Percentiles rank a stretch among this genome's conserved stretches.
Conservation (phyloP, 768 basidiomycete species). For the Coprinopsis marcescibilis region DNA sequence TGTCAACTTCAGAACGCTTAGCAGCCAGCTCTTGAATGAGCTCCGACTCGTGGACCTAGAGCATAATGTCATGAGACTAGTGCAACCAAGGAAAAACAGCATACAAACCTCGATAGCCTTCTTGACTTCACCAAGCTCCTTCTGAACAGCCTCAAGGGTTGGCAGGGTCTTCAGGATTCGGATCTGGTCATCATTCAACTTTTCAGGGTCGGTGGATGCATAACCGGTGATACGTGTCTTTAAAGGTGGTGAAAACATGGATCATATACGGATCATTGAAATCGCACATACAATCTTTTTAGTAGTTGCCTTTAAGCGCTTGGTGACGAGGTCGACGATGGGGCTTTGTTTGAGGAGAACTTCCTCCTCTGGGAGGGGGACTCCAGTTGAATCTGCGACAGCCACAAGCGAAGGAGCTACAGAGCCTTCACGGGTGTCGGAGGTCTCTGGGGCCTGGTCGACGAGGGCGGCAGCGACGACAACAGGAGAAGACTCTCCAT, state of each 20-base stretch:
- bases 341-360: conserved; percentile 53
- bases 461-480: conserved; percentile 40
- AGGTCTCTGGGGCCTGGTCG: conserved; percentile 45
- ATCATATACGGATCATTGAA: conserved; percentile 10
- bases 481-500: conserved; percentile 41
- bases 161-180: conserved; percentile 68
- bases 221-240: conserved; percentile 74
- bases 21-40: conserved; percentile 46
- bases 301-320: conserved; percentile 66
- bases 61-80: conserved; percentile 8
- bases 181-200: conserved; percentile 86
- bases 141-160: conserved; percentile 68
- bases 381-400: conserved; percentile 33
- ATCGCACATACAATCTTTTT: conserved; percentile 73
- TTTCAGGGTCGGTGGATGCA: conserved; percentile 56
- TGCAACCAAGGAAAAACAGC: not conserved
- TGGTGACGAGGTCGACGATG: conserved; percentile 71
- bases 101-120: conserved; percentile 72
- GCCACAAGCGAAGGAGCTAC: conserved; percentile 42
- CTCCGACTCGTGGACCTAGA: conserved; percentile 61
- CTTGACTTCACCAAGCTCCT: conserved; percentile 80
- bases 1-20: conserved; percentile 53
- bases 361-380: conserved; percentile 37
- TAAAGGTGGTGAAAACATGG: conserved; percentile 11
- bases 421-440: conserved; percentile 41